phyloP scores from a whole-genome alignment of 139 green algal genomes.

The Chlamydomonas sp. region DNA sequence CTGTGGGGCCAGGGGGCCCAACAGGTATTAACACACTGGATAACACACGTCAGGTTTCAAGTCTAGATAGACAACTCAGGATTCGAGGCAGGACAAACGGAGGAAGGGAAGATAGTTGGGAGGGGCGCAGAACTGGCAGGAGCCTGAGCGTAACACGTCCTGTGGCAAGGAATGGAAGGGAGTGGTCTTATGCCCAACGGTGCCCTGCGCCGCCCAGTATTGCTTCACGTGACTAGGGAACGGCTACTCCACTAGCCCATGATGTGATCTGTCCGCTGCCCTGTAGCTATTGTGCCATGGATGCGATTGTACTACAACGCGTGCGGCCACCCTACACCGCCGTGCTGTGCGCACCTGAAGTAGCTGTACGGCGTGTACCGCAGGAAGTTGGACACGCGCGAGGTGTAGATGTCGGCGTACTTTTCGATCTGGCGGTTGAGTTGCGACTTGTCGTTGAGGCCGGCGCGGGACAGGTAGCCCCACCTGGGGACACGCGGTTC shows the following conservation, averaged over 20 bases:
- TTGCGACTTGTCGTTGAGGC: constrained; percentile 97
- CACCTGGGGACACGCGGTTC: constrained; percentile 61
- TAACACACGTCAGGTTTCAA: neutral
- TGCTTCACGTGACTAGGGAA: too few species aligned
- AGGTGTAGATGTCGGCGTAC: constrained; percentile 93
- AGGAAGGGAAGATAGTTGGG: too few species aligned
- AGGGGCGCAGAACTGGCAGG: neutral
- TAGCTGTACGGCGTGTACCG: constrained; percentile 94
- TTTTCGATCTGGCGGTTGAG: constrained; percentile 97
- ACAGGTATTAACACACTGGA: neutral
- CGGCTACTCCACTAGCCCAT: too few species aligned
- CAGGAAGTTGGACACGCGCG: constrained; percentile 93
- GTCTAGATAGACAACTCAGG: too few species aligned
- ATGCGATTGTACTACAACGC: neutral
- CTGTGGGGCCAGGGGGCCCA: constrained; percentile 19
- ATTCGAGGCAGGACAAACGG: too few species aligned
- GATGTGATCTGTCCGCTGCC: neutral
- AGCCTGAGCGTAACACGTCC: neutral
- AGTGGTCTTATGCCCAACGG: neutral
- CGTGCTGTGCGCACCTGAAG: constrained; percentile 55
- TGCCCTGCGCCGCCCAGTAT: too few species aligned
- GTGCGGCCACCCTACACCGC: too few species aligned
- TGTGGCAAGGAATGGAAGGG: neutral
- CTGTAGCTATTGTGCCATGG: neutral
- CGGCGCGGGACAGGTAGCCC: constrained; percentile 91